phyloP scores from a whole-genome alignment of 106 monocot genomes.

The Iris macrosiphon region DNA sequence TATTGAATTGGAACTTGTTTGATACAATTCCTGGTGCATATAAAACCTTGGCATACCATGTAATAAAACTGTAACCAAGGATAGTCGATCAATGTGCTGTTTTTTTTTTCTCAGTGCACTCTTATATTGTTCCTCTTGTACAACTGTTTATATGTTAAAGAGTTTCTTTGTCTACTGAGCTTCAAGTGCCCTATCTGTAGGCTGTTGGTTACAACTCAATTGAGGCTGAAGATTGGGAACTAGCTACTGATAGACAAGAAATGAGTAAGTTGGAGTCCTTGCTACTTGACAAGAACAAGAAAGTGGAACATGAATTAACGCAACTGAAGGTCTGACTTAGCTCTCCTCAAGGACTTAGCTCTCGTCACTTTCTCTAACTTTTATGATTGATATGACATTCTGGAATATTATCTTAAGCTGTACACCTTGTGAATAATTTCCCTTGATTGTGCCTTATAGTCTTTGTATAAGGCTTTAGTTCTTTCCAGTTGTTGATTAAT shows the following conservation, averaged over 20 bases:
- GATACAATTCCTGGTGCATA: too few relatives aligned
- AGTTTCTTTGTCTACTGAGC: not conserved
- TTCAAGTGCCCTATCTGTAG: slow-evolving; percentile 18
- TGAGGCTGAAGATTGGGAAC: slow-evolving; percentile 99
- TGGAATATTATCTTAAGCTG: not conserved
- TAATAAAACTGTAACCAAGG: too few relatives aligned
- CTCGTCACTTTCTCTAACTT: not conserved
- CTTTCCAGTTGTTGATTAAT: too few relatives aligned
- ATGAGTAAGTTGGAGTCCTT: slow-evolving; percentile 98
- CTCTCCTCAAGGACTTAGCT: not conserved
- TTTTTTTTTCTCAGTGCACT: not conserved
- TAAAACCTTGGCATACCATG: too few relatives aligned
- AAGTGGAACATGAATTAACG: slow-evolving; percentile 99
- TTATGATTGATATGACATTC: not conserved
- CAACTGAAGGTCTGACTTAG: slow-evolving; percentile 85
- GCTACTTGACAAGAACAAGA: slow-evolving; percentile 92
- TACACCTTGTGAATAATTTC: too few relatives aligned
- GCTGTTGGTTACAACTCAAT: slow-evolving; percentile 99
- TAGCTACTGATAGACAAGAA: slow-evolving; percentile 88
- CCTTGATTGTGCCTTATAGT: too few relatives aligned
- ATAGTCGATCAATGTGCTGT: too few relatives aligned
- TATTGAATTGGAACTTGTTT: too few relatives aligned
- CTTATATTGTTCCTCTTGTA: not conserved
- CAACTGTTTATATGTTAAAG: too few relatives aligned
- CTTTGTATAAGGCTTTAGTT: not conserved